Base-by-base conservation (phyloP, 2,329 filamentous ascomycete species). In the Apiospora pterosperma region DNA sequence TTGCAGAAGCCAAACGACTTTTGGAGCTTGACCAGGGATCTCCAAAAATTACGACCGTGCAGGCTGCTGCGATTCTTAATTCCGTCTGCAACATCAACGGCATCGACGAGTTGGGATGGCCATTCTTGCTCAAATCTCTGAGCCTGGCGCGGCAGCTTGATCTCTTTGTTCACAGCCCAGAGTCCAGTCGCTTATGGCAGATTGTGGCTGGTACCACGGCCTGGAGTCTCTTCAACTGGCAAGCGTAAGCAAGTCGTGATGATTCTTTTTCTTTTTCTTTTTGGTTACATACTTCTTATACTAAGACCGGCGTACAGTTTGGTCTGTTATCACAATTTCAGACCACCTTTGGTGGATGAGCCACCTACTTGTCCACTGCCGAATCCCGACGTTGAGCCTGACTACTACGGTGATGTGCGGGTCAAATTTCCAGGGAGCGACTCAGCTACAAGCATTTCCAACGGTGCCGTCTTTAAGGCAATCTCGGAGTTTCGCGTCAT, bases 1-100 rank as follows among this genome's bases (percentile, higher is more conserved):
- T 77, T 4, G 75, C 76, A 0, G 79, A 81, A 67, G 77, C 78
- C 0, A 76, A 75, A 36, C 73, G 78, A 2, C 65, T 80, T 3
- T 78, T 78, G 75, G 76, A 80, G 21, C 62, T 78, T 0, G 75
- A 79, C 59, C 65, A 71, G 36, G 59, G 58, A 5, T 62, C 41
- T 28, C 66, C 68, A n/a, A 66, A 65, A 16, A 66, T 75, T 7
- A 78, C 77, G 0, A 79, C 76, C 0, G 69, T 78, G 1, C 77
- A 80, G 59, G 74, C 78, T 1, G 68, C 65, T 0, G 69, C 76
- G 0, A 62, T 80, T 2, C 71, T 80, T 7, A 72, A 72, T 16
- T 63, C 77, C 0, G 68, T 71, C 3, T 72, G 74, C 23, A 76
- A 72, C 25, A 25, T 69, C 23, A 71, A 71, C 41, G 71, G 68